These are phyloP conservation scores for Saitozyma podzolica DNA, from an alignment of 768 basidiomycete genomes.

Conservation along the genomic window DNA sequence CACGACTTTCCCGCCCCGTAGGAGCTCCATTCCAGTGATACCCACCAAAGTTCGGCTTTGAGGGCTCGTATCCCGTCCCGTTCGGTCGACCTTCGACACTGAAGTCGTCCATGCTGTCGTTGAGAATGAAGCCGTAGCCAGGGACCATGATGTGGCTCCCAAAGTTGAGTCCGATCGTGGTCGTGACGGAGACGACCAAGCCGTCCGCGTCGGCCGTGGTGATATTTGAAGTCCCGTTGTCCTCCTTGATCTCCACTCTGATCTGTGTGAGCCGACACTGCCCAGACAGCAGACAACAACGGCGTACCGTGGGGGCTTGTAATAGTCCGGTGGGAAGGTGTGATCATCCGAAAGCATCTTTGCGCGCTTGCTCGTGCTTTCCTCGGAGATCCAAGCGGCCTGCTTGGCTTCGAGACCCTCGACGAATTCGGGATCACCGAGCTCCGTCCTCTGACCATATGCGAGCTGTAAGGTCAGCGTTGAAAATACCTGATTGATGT, in stretches of 20 bases:
- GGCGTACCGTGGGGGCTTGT: slow-evolving; percentile 33
- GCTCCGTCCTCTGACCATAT: slow-evolving; percentile 39
- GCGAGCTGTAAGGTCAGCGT: slow-evolving; percentile 34
- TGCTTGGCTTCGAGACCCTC: slow-evolving; percentile 27
- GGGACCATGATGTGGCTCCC: slow-evolving; percentile 44
- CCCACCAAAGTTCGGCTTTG: slow-evolving; percentile 36
- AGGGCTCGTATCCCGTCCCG: slow-evolving; percentile 37
- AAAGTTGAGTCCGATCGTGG: slow-evolving; percentile 41
- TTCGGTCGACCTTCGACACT: slow-evolving; percentile 35
- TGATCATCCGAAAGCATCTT: slow-evolving; percentile 34
- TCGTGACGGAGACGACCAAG: slow-evolving; percentile 39
- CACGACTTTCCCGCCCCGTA: neutral
- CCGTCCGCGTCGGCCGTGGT: slow-evolving; percentile 38
- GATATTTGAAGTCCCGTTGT: slow-evolving; percentile 45
- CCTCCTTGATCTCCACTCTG: slow-evolving; percentile 35
- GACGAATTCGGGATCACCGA: slow-evolving; percentile 43
- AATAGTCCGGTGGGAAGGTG: slow-evolving; percentile 34
- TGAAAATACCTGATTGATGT: no score
- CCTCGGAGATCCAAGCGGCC: slow-evolving; percentile 21
- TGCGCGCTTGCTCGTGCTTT: slow-evolving; percentile 14
- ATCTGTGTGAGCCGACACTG: neutral
- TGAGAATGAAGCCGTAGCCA: slow-evolving; percentile 38
- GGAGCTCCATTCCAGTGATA: neutral
- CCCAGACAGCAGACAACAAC: neutral
- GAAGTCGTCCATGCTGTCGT: slow-evolving; percentile 47